Base-by-base conservation (phyloP, 257 asterid species). In the Sherardia arvensis region DNA sequence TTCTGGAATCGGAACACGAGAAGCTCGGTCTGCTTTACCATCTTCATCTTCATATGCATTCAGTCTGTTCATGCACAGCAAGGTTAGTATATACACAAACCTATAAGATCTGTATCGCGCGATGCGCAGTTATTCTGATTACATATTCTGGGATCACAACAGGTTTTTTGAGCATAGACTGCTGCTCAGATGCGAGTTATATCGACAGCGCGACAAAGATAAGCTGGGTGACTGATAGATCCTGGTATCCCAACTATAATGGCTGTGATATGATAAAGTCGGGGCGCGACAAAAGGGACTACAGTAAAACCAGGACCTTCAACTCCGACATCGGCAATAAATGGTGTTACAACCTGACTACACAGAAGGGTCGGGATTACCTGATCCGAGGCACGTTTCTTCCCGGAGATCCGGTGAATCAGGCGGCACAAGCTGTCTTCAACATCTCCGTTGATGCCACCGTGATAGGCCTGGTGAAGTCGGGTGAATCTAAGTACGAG, bases 381-480 rank as follows among this genome's bases (percentile, higher is more conserved):
- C n/a, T 81, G 62, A 57, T 81, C 33, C 77, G 91, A 61, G 84
- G 83, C 28, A 79, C 79, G 38, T 79, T 84, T 66, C 80, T 80
- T 68, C 65, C 76, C 22, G 77, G 75, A 62, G 63, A 74, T 43
- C 79, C 20, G 53, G 77, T 45, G 70, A 75, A 48, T 47, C 45
- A 59, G 20, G 61, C 80, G 22, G 54, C 72, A 20, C 72, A 57
- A 18, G 51, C 71, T 36, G 71, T 63, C 30, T 81, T 81, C 72
- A 67, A 65, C 54, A 78, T 79, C 36, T 72, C 80, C 3, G 21
- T 84, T 59, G 85, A 82, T 64, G 72, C 61, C 15, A 81, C 87
- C 10, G 71, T 62, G 57, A 71, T 84, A 67, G 84, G 71, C 36
- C 57, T n/a, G 27, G 83, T 81, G 66, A 56, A 65, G 38, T 73